phyloP scores from a whole-genome alignment of 129 eudicot genomes.

The Apium graveolens region DNA sequence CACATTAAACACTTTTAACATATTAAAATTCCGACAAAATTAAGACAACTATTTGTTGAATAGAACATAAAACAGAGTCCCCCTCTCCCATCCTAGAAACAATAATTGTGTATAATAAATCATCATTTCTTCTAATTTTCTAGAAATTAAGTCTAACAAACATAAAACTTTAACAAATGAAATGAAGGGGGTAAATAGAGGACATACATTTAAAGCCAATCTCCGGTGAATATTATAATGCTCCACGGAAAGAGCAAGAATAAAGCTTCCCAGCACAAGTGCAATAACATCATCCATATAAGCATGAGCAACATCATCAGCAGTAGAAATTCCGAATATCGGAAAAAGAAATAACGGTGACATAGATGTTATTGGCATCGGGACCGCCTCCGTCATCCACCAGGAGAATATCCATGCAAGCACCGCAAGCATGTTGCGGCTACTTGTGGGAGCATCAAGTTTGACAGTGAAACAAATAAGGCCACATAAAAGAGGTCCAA shows the following conservation, averaged over 20 bases:
- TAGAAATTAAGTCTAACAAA: too few species aligned
- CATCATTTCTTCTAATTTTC: too few species aligned
- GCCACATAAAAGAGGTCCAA: slow-evolving; percentile 65
- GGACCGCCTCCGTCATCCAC: slow-evolving; percentile 97
- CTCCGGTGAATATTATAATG: slow-evolving; percentile 83
- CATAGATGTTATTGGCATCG: slow-evolving; percentile 95
- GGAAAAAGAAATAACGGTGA: slow-evolving; percentile 87
- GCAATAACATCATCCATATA: slow-evolving; percentile 90
- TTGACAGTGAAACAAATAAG: slow-evolving; percentile 36
- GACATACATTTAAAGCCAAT: slow-evolving; percentile 72
- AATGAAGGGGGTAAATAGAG: neutral
- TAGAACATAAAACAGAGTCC: neutral
- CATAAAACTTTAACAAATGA: too few species aligned
- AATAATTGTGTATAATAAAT: too few species aligned
- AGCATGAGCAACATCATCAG: slow-evolving; percentile 71
- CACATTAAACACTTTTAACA: neutral
- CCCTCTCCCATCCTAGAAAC: neutral
- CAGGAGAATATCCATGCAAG: slow-evolving; percentile 77
- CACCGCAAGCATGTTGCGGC: slow-evolving; percentile 64
- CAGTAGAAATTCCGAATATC: slow-evolving; percentile 56
- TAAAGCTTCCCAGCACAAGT: slow-evolving; percentile 82
- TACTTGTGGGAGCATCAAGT: slow-evolving; percentile 33
- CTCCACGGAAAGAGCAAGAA: slow-evolving; percentile 91
- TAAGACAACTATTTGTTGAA: neutral
- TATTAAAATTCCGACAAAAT: neutral